Conservation (phyloP, 1,284 basidiomycete genomes). For the Tilletia horrida region DNA sequence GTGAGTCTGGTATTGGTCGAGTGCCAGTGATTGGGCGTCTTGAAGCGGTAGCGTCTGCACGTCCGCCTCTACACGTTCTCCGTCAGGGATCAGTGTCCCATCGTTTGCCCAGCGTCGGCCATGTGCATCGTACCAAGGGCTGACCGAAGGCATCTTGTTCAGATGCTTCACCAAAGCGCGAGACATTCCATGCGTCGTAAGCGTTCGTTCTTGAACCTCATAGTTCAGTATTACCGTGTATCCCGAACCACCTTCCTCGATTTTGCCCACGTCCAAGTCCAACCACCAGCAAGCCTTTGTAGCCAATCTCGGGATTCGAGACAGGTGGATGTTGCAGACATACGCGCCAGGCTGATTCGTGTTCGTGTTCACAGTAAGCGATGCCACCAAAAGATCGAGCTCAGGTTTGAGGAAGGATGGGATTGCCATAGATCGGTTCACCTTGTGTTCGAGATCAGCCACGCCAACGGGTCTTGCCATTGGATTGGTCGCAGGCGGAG, state of each 20-base stretch:
- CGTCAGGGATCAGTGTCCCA: not conserved
- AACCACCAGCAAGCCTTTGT: not conserved
- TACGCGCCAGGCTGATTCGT: not conserved
- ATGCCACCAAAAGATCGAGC: not conserved
- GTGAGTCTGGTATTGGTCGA: not conserved
- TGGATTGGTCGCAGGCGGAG: not conserved
- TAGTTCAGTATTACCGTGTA: not conserved
- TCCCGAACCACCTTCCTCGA: not conserved
- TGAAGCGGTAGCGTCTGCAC: slow-evolving; percentile 1
- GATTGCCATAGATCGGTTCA: not conserved
- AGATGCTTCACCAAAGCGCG: not conserved
- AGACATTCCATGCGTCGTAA: slow-evolving; percentile 4
- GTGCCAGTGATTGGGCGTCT: not conserved
- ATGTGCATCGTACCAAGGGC: not conserved
- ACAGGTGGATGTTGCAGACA: not conserved
- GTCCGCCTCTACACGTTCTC: not conserved
- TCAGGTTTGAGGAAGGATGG: not conserved
- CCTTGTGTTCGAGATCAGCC: not conserved
- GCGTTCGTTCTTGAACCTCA: not conserved
- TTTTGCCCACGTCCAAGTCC: slow-evolving; percentile 8
- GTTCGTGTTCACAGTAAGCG: not conserved
- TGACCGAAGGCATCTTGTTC: not conserved
- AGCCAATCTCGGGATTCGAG: not conserved
- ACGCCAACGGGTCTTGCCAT: not conserved
- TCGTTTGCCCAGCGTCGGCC: not conserved